These are phyloP conservation scores for Debaryomyces psychrophilus DNA, from an alignment of 1,139 yeast genomes.

Conservation along the genomic window DNA sequence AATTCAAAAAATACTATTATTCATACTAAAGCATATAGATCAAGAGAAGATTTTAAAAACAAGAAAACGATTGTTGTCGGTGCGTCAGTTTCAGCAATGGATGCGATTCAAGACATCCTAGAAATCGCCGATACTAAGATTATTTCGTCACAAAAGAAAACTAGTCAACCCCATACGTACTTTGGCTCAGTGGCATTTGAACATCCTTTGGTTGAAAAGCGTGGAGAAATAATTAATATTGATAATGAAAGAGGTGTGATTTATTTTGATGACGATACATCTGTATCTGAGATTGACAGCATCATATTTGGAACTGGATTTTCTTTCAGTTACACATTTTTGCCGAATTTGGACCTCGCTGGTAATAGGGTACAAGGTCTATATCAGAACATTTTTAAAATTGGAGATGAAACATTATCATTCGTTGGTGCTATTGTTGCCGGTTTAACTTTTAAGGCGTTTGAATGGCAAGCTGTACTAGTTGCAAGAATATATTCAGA, in stretches of 20 bases:
- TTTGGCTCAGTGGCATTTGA: constrained; percentile 44
- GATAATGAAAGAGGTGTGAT: constrained; percentile 25
- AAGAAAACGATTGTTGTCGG: constrained; percentile 45
- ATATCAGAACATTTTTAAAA: constrained; percentile 42
- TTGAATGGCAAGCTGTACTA: constrained; percentile 46
- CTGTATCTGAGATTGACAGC: constrained; percentile 33
- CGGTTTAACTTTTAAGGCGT: constrained; percentile 42
- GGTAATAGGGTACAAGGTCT: constrained; percentile 30
- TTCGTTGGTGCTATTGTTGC: constrained; percentile 48
- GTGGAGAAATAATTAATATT: constrained; percentile 35
- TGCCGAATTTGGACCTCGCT: constrained; percentile 26
- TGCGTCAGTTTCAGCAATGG: constrained; percentile 47
- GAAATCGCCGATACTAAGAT: constrained; percentile 32
- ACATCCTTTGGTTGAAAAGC: constrained; percentile 30
- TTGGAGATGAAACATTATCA: constrained; percentile 37
- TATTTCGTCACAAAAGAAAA: constrained; percentile 43
- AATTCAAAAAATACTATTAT: constrained; percentile 29
- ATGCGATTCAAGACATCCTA: constrained; percentile 44
- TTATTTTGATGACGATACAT: constrained; percentile 33
- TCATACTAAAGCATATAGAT: constrained; percentile 47
- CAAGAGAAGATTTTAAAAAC: constrained; percentile 28
- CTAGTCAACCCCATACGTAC: constrained; percentile 44
- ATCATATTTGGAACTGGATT: constrained; percentile 51
- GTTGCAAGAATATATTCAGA: constrained; percentile 39
- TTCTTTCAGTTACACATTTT: constrained; percentile 45